Evolutionary conservation across 140 eudicot species (phyloP), one percentile per base, ranked within the genome.

Genomic region (Cichorium intybus): DNA sequence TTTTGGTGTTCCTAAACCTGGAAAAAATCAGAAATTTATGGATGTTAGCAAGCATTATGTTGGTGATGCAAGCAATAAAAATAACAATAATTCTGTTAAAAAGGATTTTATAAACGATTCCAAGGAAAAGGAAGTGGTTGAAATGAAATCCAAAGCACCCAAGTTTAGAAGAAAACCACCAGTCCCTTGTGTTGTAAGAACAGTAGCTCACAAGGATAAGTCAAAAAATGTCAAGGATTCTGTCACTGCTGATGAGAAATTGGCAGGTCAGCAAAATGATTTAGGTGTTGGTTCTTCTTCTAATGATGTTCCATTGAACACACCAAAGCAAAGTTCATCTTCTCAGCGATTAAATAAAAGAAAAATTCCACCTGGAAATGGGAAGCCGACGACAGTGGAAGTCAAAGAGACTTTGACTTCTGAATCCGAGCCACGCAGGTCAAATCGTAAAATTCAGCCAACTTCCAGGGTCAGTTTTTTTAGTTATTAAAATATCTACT

Each of bases 1-100:
- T 54, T 81, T 86, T 77, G 97, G 97, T 26, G 89, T 89, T 68
- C 97, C 97, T 15, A 86, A 81, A 58, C 97, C 95, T 62, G 97
- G 97, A 31, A 89, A 86, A 79, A 89, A 86, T 26, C 77, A 87
- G 41, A 89, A 89, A 54, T 89, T 89, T 62, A 89, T 89, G 97
- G 97, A 89, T 7, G 97, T 89, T 23, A 89, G 95, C 79, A 86
- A 86, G 74, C 95, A 89, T 70, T 84, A 73, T 61, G 79, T 69
- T 70, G 82, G 85, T 41, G 84, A 81, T 17, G 56, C 56, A 62
- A 66, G 67, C 75, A 51, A 59, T 55, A 81, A 68, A 67, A 51
- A 59, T 55, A 81, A 68, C 68, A 65, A 62, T 64, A 86, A 83
- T 59, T 61, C 89, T 0, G 69, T 61, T 12, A 86, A 81, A 69